These are phyloP conservation scores for Xerophyta viscosa DNA, from an alignment of 106 monocot species.

Conservation along the genomic window DNA sequence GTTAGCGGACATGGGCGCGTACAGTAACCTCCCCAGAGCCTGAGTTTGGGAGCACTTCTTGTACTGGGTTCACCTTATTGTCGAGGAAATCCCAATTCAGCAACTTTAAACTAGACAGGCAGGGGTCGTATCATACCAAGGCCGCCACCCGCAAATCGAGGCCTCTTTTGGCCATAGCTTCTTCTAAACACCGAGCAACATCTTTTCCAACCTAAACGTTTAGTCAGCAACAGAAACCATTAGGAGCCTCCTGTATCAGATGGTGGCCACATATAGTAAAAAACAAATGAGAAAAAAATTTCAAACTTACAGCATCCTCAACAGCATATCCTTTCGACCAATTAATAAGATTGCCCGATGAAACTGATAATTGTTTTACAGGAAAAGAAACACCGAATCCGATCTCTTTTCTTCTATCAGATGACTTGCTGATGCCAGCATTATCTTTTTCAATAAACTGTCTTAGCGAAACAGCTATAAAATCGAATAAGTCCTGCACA, in stretches of 20 bases:
- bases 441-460: constrained; percentile 33
- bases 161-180: constrained; percentile 60
- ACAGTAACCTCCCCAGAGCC: no score
- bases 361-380: constrained; percentile 56
- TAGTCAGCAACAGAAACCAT: no score
- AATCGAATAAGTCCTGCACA: constrained; percentile 57
- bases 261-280: no score
- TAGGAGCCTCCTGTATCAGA: no score
- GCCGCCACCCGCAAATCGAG: constrained; percentile 67
- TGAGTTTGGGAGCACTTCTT: no score
- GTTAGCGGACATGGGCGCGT: no score
- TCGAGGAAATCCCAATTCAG: no score
- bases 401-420: constrained; percentile 37
- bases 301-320: constrained; percentile 43
- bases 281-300: no score
- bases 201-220: constrained; percentile 86
- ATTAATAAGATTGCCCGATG: constrained; percentile 71
- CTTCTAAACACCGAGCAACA: constrained; percentile 62
- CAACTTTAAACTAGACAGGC: constrained; percentile 15
- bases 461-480: constrained; percentile 39
- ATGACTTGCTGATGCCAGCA: constrained; percentile 8
- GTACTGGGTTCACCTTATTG: no score
- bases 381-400: constrained; percentile 91
- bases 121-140: constrained; percentile 48
- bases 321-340: constrained; percentile 88